Percentiles rank a stretch among this genome's conserved stretches.
Conservation (phyloP, 2,329 filamentous ascomycete species). For the Truncatella angustata region DNA sequence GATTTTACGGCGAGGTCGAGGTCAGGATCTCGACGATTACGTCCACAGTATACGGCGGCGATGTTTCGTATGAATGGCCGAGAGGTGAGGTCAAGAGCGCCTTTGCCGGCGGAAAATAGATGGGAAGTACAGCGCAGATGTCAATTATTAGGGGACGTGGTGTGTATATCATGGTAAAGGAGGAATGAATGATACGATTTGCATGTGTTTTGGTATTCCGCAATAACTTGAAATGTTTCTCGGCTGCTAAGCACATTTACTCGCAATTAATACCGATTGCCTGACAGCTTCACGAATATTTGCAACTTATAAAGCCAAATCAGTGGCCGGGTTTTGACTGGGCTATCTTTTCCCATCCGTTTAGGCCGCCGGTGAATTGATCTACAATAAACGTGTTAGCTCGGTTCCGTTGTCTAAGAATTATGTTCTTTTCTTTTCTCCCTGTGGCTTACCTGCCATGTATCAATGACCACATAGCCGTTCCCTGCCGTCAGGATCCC, state of each 20-base stretch:
- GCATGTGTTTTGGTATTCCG: background rate
- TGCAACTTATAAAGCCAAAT: too few species aligned
- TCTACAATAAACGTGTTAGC: background rate
- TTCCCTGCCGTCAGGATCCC: slow-evolving; percentile 20
- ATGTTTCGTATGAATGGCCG: slow-evolving; percentile 66
- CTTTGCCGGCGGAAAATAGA: slow-evolving; percentile 33
- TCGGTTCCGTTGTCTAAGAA: background rate
- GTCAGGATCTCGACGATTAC: slow-evolving; percentile 58
- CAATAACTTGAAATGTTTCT: too few species aligned
- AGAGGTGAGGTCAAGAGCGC: slow-evolving; percentile 59
- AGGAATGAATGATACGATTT: background rate
- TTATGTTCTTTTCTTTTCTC: too few species aligned
- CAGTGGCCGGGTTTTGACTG: too few species aligned
- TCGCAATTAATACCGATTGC: too few species aligned
- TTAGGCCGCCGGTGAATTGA: too few species aligned
- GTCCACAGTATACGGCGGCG: slow-evolving; percentile 62
- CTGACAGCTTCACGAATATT: too few species aligned
- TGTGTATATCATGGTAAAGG: background rate
- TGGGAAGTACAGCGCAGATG: too few species aligned
- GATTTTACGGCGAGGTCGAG: slow-evolving; percentile 62
- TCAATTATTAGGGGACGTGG: background rate
- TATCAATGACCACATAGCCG: slow-evolving; percentile 23
- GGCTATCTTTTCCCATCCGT: too few species aligned
- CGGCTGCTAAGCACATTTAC: too few species aligned
- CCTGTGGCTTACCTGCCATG: slow-evolving; percentile 28